Conservation (phyloP, 345 rosid species). For the Pistacia atlantica region DNA sequence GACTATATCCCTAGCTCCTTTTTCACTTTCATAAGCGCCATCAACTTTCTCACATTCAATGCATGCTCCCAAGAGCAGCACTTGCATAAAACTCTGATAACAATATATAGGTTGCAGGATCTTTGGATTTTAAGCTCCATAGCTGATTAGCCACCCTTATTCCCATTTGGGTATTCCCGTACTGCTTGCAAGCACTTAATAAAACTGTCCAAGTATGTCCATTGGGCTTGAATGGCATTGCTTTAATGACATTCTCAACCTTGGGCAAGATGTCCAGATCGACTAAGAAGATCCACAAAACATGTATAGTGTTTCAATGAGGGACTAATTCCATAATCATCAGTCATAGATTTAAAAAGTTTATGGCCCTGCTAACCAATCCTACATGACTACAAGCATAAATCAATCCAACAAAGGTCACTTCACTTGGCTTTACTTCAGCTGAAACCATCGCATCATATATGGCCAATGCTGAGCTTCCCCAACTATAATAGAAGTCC, state of each 20-base stretch:
- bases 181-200: constrained; percentile 68
- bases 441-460: too few species aligned
- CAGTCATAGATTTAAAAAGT: constrained; percentile 26
- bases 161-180: constrained; percentile 51
- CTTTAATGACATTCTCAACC: constrained; percentile 53
- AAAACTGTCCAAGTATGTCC: constrained; percentile 86
- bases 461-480: too few species aligned
- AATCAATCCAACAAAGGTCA: constrained; percentile 75
- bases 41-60: constrained; percentile 14
- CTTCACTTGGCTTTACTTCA: constrained; percentile 30
- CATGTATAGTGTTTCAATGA: constrained; percentile 79
- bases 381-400: constrained; percentile 87
- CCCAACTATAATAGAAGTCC: too few species aligned
- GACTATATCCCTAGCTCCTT: constrained; percentile 75
- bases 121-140: constrained; percentile 46
- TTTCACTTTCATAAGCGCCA: constrained; percentile 48
- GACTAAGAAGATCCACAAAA: constrained; percentile 74
- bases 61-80: constrained; percentile 57
- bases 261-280: constrained; percentile 73
- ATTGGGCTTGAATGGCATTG: constrained; percentile 75
- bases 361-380: constrained; percentile 55
- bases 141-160: constrained; percentile 57
- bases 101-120: constrained; percentile 73
- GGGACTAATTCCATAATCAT: constrained; percentile 52
- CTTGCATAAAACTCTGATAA: constrained; percentile 65